phyloP scores from a whole-genome alignment of 805 yeast species.

The Candida suzukii region DNA sequence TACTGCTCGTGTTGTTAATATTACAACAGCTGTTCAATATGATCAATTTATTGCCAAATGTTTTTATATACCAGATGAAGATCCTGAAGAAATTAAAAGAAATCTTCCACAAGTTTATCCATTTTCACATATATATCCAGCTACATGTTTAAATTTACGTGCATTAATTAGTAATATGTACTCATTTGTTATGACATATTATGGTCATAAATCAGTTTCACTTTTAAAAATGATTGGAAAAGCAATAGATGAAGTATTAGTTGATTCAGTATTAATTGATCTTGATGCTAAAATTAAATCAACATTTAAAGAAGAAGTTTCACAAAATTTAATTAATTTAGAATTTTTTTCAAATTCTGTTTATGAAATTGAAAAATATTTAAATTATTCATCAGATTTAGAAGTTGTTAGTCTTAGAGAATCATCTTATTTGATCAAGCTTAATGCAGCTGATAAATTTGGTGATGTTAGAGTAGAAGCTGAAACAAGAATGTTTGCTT shows the following conservation, averaged over 20 bases:
- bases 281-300: constrained; percentile 56
- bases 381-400: constrained; percentile 25
- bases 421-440: constrained; percentile 23
- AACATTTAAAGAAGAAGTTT: constrained; percentile 79
- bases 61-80: constrained; percentile 15
- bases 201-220: constrained; percentile 54
- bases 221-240: constrained; percentile 52
- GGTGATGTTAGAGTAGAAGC: constrained; percentile 58
- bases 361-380: constrained; percentile 50
- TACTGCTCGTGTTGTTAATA: constrained; percentile 81
- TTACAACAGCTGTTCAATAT: constrained; percentile 52
- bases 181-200: constrained; percentile 59
- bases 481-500: constrained; percentile 71
- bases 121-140: constrained; percentile 82
- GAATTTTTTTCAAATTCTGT: constrained; percentile 81
- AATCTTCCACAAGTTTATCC: constrained; percentile 65
- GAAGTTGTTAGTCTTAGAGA: constrained; percentile 27
- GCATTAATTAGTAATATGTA: constrained; percentile 56
- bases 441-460: constrained; percentile 38
- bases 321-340: constrained; percentile 82
- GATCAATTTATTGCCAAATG: constrained; percentile 47
- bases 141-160: constrained; percentile 71
- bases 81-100: constrained; percentile 1
- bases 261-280: constrained; percentile 57
- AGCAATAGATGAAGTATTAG: constrained; percentile 63